These are phyloP conservation scores for Platismatia glauca DNA, from an alignment of 495 filamentous ascomycete genomes.

Conservation along the genomic window DNA sequence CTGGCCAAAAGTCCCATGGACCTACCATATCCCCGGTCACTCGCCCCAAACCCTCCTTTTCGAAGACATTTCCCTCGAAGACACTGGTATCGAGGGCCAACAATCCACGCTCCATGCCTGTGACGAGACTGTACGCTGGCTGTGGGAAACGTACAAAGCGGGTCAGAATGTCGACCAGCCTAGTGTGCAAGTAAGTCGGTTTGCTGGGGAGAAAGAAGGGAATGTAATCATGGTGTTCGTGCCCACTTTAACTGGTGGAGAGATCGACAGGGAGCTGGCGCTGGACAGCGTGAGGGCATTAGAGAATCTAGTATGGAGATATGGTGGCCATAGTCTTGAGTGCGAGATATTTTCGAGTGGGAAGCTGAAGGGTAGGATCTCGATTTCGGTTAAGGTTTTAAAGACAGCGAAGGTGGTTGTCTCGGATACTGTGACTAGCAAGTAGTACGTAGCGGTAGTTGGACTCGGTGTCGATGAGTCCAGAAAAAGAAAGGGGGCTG, in stretches of 20 bases:
- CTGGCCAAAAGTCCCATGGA: neutral
- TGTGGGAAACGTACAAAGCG: neutral
- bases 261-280: neutral
- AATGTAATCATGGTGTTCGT: neutral
- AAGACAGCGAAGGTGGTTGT: neutral
- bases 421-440: neutral
- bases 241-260: neutral
- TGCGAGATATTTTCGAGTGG: neutral
- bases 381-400: neutral
- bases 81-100: neutral
- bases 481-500: neutral
- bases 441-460: neutral
- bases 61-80: neutral
- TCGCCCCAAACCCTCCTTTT: neutral
- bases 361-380: neutral
- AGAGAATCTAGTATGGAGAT: neutral
- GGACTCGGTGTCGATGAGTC: neutral
- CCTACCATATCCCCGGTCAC: neutral
- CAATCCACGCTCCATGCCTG: neutral
- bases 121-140: neutral
- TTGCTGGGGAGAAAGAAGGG: neutral
- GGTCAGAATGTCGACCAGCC: neutral
- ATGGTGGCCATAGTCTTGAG: neutral
- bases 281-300: neutral
- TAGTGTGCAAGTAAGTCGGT: neutral